A percentile compares a stretch with the other conserved stretches of the same genome.
Evolutionary conservation across 805 yeast species (phyloP).

Genomic region (Lipomyces mesembrius): DNA sequence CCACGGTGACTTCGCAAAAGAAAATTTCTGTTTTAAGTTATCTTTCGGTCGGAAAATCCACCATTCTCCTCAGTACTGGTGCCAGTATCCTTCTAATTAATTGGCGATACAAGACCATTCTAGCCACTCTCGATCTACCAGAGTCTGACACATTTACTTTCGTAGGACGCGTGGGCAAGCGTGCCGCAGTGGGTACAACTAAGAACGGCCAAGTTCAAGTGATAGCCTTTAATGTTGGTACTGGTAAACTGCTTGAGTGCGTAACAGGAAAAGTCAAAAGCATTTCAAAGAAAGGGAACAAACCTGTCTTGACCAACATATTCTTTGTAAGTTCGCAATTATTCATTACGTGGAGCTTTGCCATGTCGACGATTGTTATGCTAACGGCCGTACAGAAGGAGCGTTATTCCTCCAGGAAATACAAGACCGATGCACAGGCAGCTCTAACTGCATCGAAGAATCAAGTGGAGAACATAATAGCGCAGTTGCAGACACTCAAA

Average conservation of each 20-base stretch:
- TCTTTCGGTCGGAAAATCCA: conserved; percentile 27
- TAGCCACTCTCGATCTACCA: conserved; percentile 18
- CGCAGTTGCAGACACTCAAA: conserved; percentile 8
- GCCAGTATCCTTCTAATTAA: conserved; percentile 21
- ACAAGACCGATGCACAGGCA: conserved; percentile 1
- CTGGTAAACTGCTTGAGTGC: conserved; percentile 32
- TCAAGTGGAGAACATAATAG: conserved; percentile 8
- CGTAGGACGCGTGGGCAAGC: conserved; percentile 22
- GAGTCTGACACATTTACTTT: conserved; percentile 14
- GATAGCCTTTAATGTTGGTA: conserved; percentile 24
- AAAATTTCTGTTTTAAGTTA: conserved; percentile 5
- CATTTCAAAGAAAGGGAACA: conserved; percentile 5
- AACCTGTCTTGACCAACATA: conserved; percentile 18
- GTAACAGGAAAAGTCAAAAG: conserved; percentile 26
- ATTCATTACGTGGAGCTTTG: neutral
- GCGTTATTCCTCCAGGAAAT: conserved; percentile 13
- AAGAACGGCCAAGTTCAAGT: conserved; percentile 19
- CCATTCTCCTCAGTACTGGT: conserved; percentile 27
- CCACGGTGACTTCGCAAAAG: neutral
- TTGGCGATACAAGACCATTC: conserved; percentile 29
- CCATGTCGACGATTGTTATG: neutral
- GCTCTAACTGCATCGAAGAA: neutral
- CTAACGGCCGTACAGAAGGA: conserved; percentile 9
- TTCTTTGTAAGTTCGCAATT: conserved; percentile 17
- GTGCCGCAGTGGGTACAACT: conserved; percentile 27